These are phyloP conservation scores for Rhytidiadelphus loreus DNA, from an alignment of 225 moss, liverwort and hornwort genomes.

Conservation along the genomic window DNA sequence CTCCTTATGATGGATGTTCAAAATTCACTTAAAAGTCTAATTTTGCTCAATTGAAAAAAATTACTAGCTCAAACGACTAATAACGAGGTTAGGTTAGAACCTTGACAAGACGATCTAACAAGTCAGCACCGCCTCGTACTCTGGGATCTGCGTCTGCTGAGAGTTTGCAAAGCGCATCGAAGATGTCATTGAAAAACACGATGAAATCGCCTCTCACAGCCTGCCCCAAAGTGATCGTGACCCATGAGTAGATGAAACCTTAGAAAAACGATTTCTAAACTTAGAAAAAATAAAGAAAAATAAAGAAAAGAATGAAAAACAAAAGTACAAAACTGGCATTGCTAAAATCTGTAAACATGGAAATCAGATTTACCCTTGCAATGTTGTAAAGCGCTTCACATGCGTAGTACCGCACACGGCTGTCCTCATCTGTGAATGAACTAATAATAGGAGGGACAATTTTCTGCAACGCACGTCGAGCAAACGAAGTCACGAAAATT, in stretches of 20 bases:
- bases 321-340: neutral
- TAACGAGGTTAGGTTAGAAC: neutral
- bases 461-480: constrained; percentile 18
- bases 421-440: constrained; percentile 41
- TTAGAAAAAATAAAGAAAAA: neutral
- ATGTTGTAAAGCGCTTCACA: constrained; percentile 58
- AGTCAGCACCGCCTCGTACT: constrained; percentile 31
- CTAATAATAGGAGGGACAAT: constrained; percentile 44
- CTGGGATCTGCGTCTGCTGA: constrained; percentile 49
- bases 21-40: neutral
- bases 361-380: constrained; percentile 21
- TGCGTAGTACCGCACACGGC: constrained; percentile 52
- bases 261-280: neutral
- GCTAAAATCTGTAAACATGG: neutral
- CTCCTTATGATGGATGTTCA: neutral
- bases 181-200: constrained; percentile 48
- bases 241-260: neutral
- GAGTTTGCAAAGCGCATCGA: constrained; percentile 52
- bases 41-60: neutral
- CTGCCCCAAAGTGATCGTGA: constrained; percentile 2
- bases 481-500: neutral
- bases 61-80: neutral
- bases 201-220: constrained; percentile 47
- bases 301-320: neutral
- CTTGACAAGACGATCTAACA: constrained; percentile 55